Percentiles rank a stretch among this genome's conserved stretches.
Evolutionary conservation across 768 basidiomycete genomes (phyloP).

Genomic region (Lentinula boryana): DNA sequence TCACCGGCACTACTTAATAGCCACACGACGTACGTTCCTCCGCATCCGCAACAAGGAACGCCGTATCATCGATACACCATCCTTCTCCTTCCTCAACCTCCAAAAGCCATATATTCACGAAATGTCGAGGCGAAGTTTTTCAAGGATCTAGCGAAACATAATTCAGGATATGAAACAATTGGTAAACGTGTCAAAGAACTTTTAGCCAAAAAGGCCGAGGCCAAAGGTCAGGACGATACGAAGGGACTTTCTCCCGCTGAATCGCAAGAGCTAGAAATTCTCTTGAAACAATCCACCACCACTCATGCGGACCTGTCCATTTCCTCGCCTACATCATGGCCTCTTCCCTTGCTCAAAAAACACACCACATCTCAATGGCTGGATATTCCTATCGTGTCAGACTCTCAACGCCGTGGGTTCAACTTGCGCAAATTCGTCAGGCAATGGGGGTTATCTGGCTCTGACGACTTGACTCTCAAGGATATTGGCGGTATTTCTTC

Average conservation of each 20-base stretch:
- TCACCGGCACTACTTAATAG: constrained; percentile 25
- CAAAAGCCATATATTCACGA: constrained; percentile 6
- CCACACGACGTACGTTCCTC: constrained; percentile 80
- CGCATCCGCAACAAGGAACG: constrained; percentile 86
- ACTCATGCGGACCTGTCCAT: constrained; percentile 8
- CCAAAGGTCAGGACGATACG: background rate
- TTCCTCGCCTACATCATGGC: constrained; percentile 7
- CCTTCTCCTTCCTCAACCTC: constrained; percentile 67
- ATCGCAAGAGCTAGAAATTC: background rate
- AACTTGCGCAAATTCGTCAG: constrained; percentile 58
- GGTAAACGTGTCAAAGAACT: background rate
- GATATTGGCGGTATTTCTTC: background rate
- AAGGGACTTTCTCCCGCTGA: background rate
- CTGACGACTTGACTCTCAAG: constrained; percentile 11
- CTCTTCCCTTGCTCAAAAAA: constrained; percentile 2
- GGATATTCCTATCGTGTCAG: constrained; percentile 41
- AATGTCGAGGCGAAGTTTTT: constrained; percentile 7
- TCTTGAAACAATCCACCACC: background rate
- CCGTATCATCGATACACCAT: constrained; percentile 86
- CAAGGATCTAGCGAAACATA: background rate
- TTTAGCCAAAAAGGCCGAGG: background rate
- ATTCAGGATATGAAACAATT: background rate
- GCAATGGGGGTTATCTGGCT: constrained; percentile 46
- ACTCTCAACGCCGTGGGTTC: constrained; percentile 51
- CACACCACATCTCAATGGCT: constrained; percentile 22